Percentiles rank a stretch among this genome's conserved stretches.
These are phyloP conservation scores for Xylariaceae sp. DNA, from an alignment of 2,329 filamentous ascomycete genomes.

Conservation along the genomic window DNA sequence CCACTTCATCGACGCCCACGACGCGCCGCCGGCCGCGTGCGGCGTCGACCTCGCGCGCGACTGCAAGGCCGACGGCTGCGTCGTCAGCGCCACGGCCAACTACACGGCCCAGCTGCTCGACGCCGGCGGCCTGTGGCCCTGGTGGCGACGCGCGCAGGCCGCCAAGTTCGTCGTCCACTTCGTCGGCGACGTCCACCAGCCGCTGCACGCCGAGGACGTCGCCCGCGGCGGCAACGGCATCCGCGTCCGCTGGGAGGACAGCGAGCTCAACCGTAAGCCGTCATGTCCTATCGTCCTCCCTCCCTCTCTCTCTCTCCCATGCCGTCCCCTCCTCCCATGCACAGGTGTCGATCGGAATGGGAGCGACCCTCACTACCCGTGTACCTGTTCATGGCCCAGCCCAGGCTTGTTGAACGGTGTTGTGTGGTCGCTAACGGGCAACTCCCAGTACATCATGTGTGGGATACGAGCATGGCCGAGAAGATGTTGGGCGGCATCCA, in stretches of 20 bases:
- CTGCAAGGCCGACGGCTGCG: conserved; percentile 55
- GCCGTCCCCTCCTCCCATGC: too few species aligned
- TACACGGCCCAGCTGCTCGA: conserved; percentile 51
- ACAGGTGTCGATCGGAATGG: too few species aligned
- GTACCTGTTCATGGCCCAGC: too few species aligned
- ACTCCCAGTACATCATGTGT: conserved; percentile 54
- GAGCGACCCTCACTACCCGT: too few species aligned
- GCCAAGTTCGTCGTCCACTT: conserved; percentile 64
- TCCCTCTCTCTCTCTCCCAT: too few species aligned
- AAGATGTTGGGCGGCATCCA: conserved; percentile 51
- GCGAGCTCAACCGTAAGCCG: conserved; percentile 41
- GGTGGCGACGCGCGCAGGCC: conserved; percentile 46
- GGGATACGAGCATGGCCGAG: conserved; percentile 65
- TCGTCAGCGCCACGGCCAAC: conserved; percentile 53
- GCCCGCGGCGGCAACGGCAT: conserved; percentile 62
- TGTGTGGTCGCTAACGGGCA: not conserved
- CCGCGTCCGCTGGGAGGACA: conserved; percentile 51
- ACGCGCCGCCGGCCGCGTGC: conserved; percentile 51
- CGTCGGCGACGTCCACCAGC: conserved; percentile 63
- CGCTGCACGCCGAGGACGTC: conserved; percentile 58
- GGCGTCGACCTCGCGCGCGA: conserved; percentile 53
- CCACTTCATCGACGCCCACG: conserved; percentile 64
- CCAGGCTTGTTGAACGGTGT: too few species aligned
- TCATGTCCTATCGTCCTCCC: too few species aligned
- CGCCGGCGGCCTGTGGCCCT: conserved; percentile 29